phyloP scores from a whole-genome alignment of 768 basidiomycete species.

The Tulasnella sp. region DNA sequence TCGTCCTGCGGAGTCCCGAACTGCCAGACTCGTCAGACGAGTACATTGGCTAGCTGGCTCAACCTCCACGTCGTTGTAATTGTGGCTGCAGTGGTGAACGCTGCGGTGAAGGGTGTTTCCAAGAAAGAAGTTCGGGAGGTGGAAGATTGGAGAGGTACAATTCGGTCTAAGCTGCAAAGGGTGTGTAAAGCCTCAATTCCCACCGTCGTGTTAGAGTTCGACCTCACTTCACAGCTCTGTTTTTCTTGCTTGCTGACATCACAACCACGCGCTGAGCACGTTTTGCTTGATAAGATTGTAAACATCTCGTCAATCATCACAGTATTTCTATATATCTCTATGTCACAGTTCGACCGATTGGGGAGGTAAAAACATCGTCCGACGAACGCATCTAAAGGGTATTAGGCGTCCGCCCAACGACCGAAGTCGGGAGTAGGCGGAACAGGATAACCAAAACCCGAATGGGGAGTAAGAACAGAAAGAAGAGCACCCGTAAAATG shows the following conservation, averaged over 20 bases:
- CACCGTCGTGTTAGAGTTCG: slow-evolving; percentile 9
- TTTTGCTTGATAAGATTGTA: not conserved
- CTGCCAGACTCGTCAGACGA: slow-evolving; percentile 16
- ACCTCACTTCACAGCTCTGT: not conserved
- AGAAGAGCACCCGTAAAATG: not conserved
- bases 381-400: not conserved
- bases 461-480: slow-evolving; percentile 22
- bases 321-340: not conserved
- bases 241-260: not conserved
- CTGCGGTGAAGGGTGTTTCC: not conserved
- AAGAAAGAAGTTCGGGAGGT: not conserved
- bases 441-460: not conserved
- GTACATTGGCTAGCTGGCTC: slow-evolving; percentile 7
- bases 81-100: not conserved
- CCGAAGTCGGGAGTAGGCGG: not conserved
- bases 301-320: not conserved
- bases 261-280: not conserved
- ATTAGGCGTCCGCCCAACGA: not conserved
- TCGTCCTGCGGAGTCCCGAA: not conserved
- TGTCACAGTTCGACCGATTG: not conserved
- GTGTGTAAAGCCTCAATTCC: not conserved
- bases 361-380: not conserved
- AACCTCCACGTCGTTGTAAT: not conserved
- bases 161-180: slow-evolving; percentile 11
- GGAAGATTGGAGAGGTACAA: not conserved